phyloP scores from a whole-genome alignment of 768 basidiomycete species.

The Dictyophora rubrovolvata region DNA sequence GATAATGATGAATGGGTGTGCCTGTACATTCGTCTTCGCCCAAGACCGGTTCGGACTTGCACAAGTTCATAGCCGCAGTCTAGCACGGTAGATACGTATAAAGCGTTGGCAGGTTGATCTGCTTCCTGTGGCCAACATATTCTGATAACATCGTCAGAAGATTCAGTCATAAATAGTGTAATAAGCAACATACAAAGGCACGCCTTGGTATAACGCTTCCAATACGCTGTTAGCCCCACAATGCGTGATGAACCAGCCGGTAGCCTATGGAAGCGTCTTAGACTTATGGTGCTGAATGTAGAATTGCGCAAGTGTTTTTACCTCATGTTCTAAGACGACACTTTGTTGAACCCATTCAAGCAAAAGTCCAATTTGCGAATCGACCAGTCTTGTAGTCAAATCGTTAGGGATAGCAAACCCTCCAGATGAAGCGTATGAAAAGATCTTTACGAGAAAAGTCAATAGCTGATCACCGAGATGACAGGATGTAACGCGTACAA shows the following conservation, averaged over 20 bases:
- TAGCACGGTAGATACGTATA: constrained; percentile 12
- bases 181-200: constrained; percentile 14
- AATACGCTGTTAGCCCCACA: constrained; percentile 19
- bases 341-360: constrained; percentile 20
- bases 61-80: constrained; percentile 15
- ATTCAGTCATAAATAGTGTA: background rate
- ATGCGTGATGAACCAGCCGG: constrained; percentile 20
- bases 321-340: constrained; percentile 17
- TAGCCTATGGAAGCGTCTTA: constrained; percentile 9
- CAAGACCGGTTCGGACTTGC: constrained; percentile 16
- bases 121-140: constrained; percentile 21
- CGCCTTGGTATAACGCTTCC: constrained; percentile 17
- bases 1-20: constrained; percentile 8
- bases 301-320: constrained; percentile 1
- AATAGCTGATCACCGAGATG: background rate
- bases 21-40: constrained; percentile 11
- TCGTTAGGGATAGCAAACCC: constrained; percentile 13
- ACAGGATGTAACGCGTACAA: constrained; percentile 12
- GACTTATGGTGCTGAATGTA: background rate
- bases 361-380: constrained; percentile 15
- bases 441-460: constrained; percentile 11
- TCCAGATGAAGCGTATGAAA: constrained; percentile 15
- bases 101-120: constrained; percentile 19
- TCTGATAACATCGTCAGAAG: constrained; percentile 3
- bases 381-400: constrained; percentile 11